Evolutionary conservation across 768 basidiomycete species (phyloP).

Genomic region (Suillus variegatus): DNA sequence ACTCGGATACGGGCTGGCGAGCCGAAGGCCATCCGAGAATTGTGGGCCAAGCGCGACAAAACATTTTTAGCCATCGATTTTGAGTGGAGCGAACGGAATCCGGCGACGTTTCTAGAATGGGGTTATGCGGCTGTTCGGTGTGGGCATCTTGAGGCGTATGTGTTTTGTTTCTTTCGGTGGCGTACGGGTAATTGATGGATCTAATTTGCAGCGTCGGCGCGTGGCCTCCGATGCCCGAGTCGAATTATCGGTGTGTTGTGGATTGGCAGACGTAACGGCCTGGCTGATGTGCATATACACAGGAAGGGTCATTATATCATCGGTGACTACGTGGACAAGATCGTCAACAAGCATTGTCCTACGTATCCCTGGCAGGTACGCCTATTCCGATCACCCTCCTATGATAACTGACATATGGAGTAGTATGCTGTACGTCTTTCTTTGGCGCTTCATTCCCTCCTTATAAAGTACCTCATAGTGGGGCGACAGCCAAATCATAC

Average conservation of each 20-base stretch:
- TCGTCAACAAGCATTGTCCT: slow-evolving; percentile 60
- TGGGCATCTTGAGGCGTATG: slow-evolving; percentile 69
- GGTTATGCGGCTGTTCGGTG: slow-evolving; percentile 82
- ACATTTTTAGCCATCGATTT: slow-evolving; percentile 77
- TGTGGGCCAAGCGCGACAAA: slow-evolving; percentile 73
- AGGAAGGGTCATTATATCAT: slow-evolving; percentile 75
- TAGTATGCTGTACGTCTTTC: slow-evolving; percentile 63
- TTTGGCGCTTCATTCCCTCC: slow-evolving; percentile 2
- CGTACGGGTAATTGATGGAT: background rate
- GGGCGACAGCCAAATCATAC: slow-evolving; percentile 70
- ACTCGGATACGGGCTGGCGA: slow-evolving; percentile 66
- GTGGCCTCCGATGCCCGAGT: slow-evolving; percentile 78
- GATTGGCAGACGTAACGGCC: background rate
- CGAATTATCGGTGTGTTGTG: slow-evolving; percentile 67
- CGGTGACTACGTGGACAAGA: slow-evolving; percentile 66
- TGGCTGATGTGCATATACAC: slow-evolving; percentile 18
- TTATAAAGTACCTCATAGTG: slow-evolving; percentile 47
- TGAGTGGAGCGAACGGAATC: slow-evolving; percentile 74
- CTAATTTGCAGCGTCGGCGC: slow-evolving; percentile 49
- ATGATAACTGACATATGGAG: slow-evolving; percentile 13
- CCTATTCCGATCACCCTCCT: slow-evolving; percentile 20
- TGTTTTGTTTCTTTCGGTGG: slow-evolving; percentile 12
- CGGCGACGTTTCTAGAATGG: slow-evolving; percentile 71
- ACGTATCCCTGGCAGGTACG: slow-evolving; percentile 76
- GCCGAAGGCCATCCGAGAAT: slow-evolving; percentile 57